Evolutionary conservation across 768 basidiomycete species (phyloP).

Genomic region (Termitomyces eurrhizus): DNA sequence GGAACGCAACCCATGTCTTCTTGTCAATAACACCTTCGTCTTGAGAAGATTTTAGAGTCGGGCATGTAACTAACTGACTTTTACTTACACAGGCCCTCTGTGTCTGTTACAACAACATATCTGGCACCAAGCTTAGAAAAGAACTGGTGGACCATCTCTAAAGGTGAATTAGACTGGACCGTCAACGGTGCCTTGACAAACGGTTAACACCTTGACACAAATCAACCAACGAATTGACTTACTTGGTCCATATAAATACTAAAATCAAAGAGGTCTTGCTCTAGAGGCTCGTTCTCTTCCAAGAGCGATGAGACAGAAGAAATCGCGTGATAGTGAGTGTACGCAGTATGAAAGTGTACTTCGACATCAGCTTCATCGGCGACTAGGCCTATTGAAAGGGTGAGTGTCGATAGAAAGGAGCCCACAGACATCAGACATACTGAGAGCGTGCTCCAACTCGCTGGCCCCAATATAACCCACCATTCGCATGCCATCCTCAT

Average conservation of each 20-base stretch:
- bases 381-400: slow-evolving; percentile 54
- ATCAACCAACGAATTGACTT: slow-evolving; percentile 7
- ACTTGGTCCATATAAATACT: slow-evolving; percentile 91
- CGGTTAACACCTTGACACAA: background rate
- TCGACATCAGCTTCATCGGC: slow-evolving; percentile 65
- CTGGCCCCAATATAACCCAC: slow-evolving; percentile 89
- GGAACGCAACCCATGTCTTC: slow-evolving; percentile 89
- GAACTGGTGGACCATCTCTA: slow-evolving; percentile 90
- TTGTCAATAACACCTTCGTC: slow-evolving; percentile 93
- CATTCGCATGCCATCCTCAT: slow-evolving; percentile 55
- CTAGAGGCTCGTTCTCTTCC: slow-evolving; percentile 31
- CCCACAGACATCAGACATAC: slow-evolving; percentile 37
- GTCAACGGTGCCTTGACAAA: slow-evolving; percentile 74
- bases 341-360: slow-evolving; percentile 58
- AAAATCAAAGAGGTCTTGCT: slow-evolving; percentile 68
- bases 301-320: slow-evolving; percentile 62
- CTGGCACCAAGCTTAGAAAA: slow-evolving; percentile 93
- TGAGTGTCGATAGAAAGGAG: background rate
- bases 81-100: slow-evolving; percentile 73
- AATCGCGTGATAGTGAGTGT: slow-evolving; percentile 38
- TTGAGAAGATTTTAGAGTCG: slow-evolving; percentile 22
- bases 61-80: background rate
- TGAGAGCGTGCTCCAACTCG: slow-evolving; percentile 91
- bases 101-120: slow-evolving; percentile 82
- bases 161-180: slow-evolving; percentile 76